Base-by-base conservation (phyloP, 1,139 yeast species). In the Protomyces lactucae-debilis region DNA sequence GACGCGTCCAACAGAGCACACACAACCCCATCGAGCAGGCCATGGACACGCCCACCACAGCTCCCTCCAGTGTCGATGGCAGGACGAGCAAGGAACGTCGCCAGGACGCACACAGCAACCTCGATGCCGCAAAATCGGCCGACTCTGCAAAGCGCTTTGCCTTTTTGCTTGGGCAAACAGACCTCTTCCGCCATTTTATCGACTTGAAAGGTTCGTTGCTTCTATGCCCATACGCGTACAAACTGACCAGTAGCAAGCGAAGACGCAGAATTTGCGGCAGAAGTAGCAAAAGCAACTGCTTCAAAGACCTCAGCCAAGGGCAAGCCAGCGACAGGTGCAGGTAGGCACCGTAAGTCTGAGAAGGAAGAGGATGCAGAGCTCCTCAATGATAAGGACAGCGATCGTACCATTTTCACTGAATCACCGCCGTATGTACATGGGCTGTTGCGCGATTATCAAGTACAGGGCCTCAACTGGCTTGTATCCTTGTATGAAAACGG, bases 401-500 rank as follows among this genome's bases (percentile, higher is more conserved):
- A 82, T 45, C 77, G 82, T 2, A 84, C 88, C 0, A 83, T 87
- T 8, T 79, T 90, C 68, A 85, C 93, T 0, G 93, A 88, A 70
- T 85, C 95, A 0, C 99, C 99, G 0, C 76, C 83, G 12, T 93
- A 81, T 64, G 72, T 78, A 61, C 68, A 73, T 92, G 89, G 99
- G 77, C 88, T 95, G 14, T 82, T 93, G 75, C 93, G 95, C 73
- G 99, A 93, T 75, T 93, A 93, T 74, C 99, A 93, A 78, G 77
- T 93, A 70, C 93, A 93, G 78, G 99, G 99, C 71, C 84, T 93
- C 72, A 93, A 92, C 72, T 93, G 99, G 99, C 82, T 93, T 70
- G 98, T 97, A 21, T 92, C 91, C 73, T 80, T 93, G 70, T 95
- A 95, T 73, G 98, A 93, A 74, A 98, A 93, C 76, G 98, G 98